Base-by-base conservation (phyloP, 306 rosid genomes). In the Casuarina cunninghamiana region DNA sequence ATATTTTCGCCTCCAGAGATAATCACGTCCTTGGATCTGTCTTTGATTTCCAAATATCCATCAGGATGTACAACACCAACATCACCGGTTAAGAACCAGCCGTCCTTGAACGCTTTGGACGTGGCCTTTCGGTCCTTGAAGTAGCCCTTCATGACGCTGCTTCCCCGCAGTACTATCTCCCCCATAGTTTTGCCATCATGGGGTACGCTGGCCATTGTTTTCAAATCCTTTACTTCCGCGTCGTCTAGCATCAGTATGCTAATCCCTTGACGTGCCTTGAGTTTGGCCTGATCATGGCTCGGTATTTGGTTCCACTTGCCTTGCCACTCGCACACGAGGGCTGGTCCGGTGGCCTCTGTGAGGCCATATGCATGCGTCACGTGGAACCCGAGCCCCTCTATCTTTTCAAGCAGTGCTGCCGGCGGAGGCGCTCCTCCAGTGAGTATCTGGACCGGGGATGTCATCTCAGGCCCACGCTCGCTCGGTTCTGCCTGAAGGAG, bases 401-500 rank as follows among this genome's bases (percentile, higher is more conserved):
- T 83, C 6, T 78, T 57, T 11, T 87, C 89, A 0, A 94, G 87
- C 2, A 94, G 63, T 0, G 93, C 54, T 0, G 97, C 91, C 0
- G 98, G 98, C 0, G 98, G 98, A 0, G 98, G 97, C 0, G 98
- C 97, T 0, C 98, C 98, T 0, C 98, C 98, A 1, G 98, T 94
- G 43, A 94, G 88, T 4, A 94, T 87, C 10, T 94, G 78, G 0
- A 94, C 89, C 1, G 83, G 78, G 1, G 81, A n/a, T 1, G 21
- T 46, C 1, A 92, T 37, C 19, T 41, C 11, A 2, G 50, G 66
- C 5, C 60, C 60, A 5, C 83, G 73, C 2, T 89, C 92, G 0
- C 57, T 62, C 1, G 58, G 42, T 10, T 88, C 83, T 1, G 94
- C 93, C 3, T 86, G 93, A 0, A 94, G 72, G 12, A 94, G 81